Evolutionary conservation across 2,329 filamentous ascomycete genomes (phyloP), one percentile per base, ranked within the genome.

Genomic region (Fusarium mangiferae): DNA sequence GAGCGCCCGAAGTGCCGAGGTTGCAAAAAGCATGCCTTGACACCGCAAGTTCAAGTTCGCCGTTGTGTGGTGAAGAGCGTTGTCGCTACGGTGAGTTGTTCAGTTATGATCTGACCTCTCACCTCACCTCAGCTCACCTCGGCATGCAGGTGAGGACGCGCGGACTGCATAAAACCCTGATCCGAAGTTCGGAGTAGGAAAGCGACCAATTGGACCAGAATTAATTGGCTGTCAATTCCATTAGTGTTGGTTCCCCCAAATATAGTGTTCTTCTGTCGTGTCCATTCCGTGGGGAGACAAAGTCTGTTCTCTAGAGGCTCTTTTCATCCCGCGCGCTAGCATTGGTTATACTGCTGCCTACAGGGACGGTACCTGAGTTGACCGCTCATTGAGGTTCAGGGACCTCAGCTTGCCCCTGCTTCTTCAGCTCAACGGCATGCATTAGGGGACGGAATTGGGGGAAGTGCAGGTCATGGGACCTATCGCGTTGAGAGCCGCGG

Each of bases 381-480:
- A 70, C 67, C 67, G 68, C 61, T 72, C 60, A 72, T 71, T 71
- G 35, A 52, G 39, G 52, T 14, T 28, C 28, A 22, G 51, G 44
- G n/a, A 45, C 30, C 46, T 70, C 56, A 58, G 58, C 66, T 69
- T 70, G 65, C 67, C 67, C 67, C 67, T 70, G 67, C 67, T 59
- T 70, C 33, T 45, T 69, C 66, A 69, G 66, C 64, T 69, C 64
- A 68, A 18, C 26, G 48, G 30, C 38, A 26, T 65, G 61, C 64
- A 57, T 24, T 18, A 33, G 33, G n/a, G 14, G 56, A 45, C 36
- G 41, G 58, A 35, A 22, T 33, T 33, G 24, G 24, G 28, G 46
- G 46, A 52, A 26, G 20, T 15, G n/a, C 26, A 39, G 26, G 62
- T 54, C 39, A 66, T 64, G 57, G 35, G 67, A 39, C 67, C 67